phyloP scores from a whole-genome alignment of 192 early-diverging fungal genomes.

The Powellomyces hirtus region DNA sequence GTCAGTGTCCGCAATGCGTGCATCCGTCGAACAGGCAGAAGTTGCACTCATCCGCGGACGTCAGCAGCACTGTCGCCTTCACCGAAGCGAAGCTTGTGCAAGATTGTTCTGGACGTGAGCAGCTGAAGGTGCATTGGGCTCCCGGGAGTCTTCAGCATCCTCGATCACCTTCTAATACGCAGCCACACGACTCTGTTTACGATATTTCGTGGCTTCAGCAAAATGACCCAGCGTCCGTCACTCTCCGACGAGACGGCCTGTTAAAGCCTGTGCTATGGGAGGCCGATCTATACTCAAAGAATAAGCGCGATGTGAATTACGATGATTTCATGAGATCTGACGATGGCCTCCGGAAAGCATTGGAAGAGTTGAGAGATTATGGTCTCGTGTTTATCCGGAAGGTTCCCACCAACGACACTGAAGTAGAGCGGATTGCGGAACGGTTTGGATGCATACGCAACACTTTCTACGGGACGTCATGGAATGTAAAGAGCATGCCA shows the following conservation, averaged over 20 bases:
- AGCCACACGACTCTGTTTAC: slow-evolving; percentile 7
- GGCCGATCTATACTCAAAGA: slow-evolving; percentile 9
- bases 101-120: background rate
- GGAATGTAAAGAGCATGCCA: slow-evolving; percentile 74
- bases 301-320: slow-evolving; percentile 34
- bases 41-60: slow-evolving; percentile 49
- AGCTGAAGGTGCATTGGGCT: slow-evolving; percentile 23
- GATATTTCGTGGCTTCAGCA: slow-evolving; percentile 23
- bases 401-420: slow-evolving; percentile 57
- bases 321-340: slow-evolving; percentile 54
- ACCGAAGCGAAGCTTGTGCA: no score
- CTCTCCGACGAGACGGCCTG: background rate
- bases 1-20: slow-evolving; percentile 47
- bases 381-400: slow-evolving; percentile 68
- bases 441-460: slow-evolving; percentile 67
- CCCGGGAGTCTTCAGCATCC: background rate
- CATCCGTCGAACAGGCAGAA: slow-evolving; percentile 55
- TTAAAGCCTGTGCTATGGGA: slow-evolving; percentile 35
- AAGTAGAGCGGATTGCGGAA: slow-evolving; percentile 59
- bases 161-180: background rate
- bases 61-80: slow-evolving; percentile 3
- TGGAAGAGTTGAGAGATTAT: slow-evolving; percentile 60
- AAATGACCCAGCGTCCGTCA: slow-evolving; percentile 4
- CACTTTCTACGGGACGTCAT: slow-evolving; percentile 75
- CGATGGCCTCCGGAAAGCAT: slow-evolving; percentile 47